Evolutionary conservation across 192 early-diverging fungal genomes (phyloP), one percentile per base, ranked within the genome.

Genomic region (Backusella luteola): DNA sequence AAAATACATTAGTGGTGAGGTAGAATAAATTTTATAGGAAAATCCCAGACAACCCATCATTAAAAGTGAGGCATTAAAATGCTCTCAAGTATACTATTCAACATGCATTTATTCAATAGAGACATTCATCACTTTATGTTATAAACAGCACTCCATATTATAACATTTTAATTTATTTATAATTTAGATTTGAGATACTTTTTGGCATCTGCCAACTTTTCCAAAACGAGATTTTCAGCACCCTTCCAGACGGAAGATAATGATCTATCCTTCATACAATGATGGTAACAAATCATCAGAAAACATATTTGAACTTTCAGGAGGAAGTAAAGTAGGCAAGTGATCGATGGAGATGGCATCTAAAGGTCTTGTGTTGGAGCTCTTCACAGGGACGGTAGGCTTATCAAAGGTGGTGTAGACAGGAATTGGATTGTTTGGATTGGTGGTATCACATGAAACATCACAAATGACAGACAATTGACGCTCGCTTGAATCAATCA

Each of bases 331-430:
- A 6, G 93, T 94, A 23, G 97, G 97, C 79, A 99, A 86, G 78
- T 99, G 97, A 82, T 99, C 97, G 77, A 99, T 99, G 12, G 96
- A 93, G 81, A 95, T 90, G 29, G 97, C 92, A 42, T 97, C 93
- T 81, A 97, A 80, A 17, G 94, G 92, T 70, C 86, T 73, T 34
- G 85, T 66, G 46, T 89, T 90, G 34, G 87, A 91, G 11, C 85
- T 81, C 26, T 88, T 77, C 15, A 97, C 92, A 35, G 79, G 80
- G 66, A 96, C 86, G 21, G 93, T 90, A 38, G 97, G 95, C 34
- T 96, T 92, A 81, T 96, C 94, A 84, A 99, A 99, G 35, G 96
- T 97, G 21, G 96, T 97, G 87, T 99, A 99, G 73, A 99, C 89
- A 36, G 96, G 97, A 75, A 99, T 93, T 41, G 96, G 96, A 84